phyloP scores from a whole-genome alignment of 805 yeast genomes.

The Cyberlindnera bimundalis region DNA sequence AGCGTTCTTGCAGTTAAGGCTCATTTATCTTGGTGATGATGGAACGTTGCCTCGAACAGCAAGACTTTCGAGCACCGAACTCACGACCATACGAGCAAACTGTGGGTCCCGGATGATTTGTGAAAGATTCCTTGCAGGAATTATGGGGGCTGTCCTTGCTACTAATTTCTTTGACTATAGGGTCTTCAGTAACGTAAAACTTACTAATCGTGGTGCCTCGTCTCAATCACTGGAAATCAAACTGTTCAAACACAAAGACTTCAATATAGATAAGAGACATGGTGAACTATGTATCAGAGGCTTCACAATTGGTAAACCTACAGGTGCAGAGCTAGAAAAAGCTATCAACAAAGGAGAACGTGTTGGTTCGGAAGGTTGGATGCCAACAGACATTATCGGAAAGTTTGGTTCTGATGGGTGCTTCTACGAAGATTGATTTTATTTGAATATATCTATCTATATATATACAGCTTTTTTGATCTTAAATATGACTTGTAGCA shows the following conservation, averaged over 20 bases:
- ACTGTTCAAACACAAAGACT: conserved; percentile 34
- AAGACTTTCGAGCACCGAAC: conserved; percentile 23
- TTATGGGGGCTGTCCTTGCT: conserved; percentile 55
- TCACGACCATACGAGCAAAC: conserved; percentile 42
- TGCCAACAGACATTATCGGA: conserved; percentile 50
- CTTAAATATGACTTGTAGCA: conserved; percentile 5
- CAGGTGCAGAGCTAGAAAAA: conserved; percentile 26
- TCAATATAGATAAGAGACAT: conserved; percentile 34
- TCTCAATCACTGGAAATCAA: conserved; percentile 61
- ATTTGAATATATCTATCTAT: neutral
- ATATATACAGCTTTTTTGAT: neutral
- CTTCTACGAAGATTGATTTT: conserved; percentile 43
- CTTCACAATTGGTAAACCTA: conserved; percentile 57
- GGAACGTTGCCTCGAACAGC: conserved; percentile 1
- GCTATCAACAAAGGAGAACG: conserved; percentile 32
- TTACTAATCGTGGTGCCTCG: conserved; percentile 52
- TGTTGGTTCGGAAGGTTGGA: conserved; percentile 47
- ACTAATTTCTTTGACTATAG: conserved; percentile 66
- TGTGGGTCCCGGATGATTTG: conserved; percentile 48
- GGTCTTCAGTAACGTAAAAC: conserved; percentile 33
- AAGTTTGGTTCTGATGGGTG: conserved; percentile 73
- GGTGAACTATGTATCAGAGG: conserved; percentile 62
- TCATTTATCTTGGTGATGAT: conserved; percentile 19
- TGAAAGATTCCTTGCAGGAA: conserved; percentile 44
- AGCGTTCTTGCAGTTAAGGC: conserved; percentile 31